Conservation (phyloP, 2,329 filamentous ascomycete genomes). For the Madurella mycetomatis region DNA sequence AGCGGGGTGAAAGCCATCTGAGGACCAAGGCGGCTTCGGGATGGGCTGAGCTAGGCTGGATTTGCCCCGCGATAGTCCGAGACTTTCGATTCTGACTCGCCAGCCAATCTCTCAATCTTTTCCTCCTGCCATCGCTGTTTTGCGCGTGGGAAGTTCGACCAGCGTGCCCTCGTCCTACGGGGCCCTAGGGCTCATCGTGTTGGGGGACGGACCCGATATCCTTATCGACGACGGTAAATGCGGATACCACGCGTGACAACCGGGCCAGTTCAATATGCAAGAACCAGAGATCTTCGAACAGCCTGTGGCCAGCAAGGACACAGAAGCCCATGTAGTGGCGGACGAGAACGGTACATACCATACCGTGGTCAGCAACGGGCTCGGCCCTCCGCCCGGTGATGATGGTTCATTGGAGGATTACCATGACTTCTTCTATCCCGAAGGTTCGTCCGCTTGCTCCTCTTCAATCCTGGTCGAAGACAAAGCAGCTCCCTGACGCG, state of each 20-base stretch:
- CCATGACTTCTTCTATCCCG: slow-evolving; percentile 28
- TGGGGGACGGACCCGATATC: background rate
- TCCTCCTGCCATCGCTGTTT: background rate
- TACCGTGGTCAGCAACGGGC: slow-evolving; percentile 20
- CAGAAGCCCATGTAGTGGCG: slow-evolving; percentile 12
- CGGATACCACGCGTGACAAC: background rate
- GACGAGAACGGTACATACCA: slow-evolving; percentile 23
- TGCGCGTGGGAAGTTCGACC: background rate
- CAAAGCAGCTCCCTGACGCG: background rate
- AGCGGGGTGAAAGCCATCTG: too few species aligned
- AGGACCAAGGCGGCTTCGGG: too few species aligned
- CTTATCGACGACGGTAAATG: background rate
- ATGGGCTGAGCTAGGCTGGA: background rate
- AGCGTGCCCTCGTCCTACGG: background rate
- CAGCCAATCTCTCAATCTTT: background rate
- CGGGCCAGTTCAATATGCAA: slow-evolving; percentile 18
- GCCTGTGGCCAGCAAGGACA: slow-evolving; percentile 25
- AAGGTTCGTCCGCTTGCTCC: slow-evolving; percentile 18
- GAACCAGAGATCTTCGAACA: slow-evolving; percentile 29
- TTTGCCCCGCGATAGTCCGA: background rate
- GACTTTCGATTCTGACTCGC: background rate
- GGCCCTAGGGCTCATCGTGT: too few species aligned
- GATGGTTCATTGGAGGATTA: slow-evolving; percentile 25
- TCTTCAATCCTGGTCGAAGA: background rate
- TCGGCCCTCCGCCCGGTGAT: slow-evolving; percentile 15